Conservation (phyloP, 306 rosid genomes). For the Vigna reflexopilosa region DNA sequence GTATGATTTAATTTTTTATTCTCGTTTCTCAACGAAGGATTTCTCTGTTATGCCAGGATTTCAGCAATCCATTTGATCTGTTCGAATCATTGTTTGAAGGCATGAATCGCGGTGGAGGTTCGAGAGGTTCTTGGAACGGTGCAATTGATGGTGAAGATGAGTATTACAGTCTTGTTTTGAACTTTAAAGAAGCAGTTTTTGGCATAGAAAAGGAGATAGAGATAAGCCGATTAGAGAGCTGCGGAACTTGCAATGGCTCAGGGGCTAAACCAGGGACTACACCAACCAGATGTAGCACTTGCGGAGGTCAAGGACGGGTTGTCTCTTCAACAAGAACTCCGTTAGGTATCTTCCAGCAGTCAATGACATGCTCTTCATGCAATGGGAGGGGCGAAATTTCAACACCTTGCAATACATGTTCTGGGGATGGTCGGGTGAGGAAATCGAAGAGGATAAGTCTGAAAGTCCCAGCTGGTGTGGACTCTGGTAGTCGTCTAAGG, state of each 20-base stretch:
- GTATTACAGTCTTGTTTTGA: constrained; percentile 78
- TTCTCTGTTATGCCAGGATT: constrained; percentile 49
- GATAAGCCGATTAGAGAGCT: constrained; percentile 83
- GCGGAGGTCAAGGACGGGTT: constrained; percentile 98
- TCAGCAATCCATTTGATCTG: constrained; percentile 58
- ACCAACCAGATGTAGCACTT: constrained; percentile 79
- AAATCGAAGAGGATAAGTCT: constrained; percentile 87
- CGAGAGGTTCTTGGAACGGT: constrained; percentile 56
- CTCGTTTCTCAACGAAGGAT: constrained; percentile 38
- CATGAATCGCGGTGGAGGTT: constrained; percentile 54
- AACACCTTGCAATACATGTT: constrained; percentile 90
- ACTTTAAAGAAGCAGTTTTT: constrained; percentile 93
- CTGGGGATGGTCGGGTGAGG: constrained; percentile 93
- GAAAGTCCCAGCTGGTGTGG: constrained; percentile 95
- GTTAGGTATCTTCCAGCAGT: constrained; percentile 92
- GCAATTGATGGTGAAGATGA: constrained; percentile 61
- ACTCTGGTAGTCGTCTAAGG: constrained; percentile 91
- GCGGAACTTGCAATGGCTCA: constrained; percentile 90
- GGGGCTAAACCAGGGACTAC: constrained; percentile 95
- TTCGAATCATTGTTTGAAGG: constrained; percentile 54
- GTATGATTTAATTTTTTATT: constrained; percentile 17
- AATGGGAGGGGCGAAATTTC: constrained; percentile 83
- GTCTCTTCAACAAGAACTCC: constrained; percentile 89
- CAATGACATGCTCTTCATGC: constrained; percentile 90
- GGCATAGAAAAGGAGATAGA: constrained; percentile 94